Conservation (phyloP, 805 yeast genomes). For the Ogataea trehaloabstinens region DNA sequence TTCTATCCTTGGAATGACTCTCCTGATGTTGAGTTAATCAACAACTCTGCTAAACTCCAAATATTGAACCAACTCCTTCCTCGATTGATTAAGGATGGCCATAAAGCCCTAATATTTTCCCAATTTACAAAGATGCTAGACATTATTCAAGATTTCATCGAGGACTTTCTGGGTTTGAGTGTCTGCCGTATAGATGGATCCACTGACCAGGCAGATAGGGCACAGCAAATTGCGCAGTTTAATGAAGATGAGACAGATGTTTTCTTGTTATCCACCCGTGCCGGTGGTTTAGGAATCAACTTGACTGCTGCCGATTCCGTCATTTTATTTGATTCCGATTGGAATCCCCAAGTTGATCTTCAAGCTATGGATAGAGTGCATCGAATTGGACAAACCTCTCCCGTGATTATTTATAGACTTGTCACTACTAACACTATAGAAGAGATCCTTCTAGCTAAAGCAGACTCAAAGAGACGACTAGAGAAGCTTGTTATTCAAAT, state of each 20-base stretch:
- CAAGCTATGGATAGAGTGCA: constrained; percentile 97
- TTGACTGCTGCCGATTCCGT: constrained; percentile 87
- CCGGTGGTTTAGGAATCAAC: constrained; percentile 94
- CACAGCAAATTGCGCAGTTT: constrained; percentile 58
- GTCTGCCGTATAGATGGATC: constrained; percentile 76
- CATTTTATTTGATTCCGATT: constrained; percentile 85
- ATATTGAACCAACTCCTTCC: constrained; percentile 63
- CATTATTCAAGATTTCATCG: constrained; percentile 70
- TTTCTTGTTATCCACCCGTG: constrained; percentile 82
- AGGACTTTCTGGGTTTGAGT: constrained; percentile 39
- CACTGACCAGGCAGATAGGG: constrained; percentile 62
- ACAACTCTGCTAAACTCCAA: constrained; percentile 70
- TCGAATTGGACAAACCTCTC: constrained; percentile 84
- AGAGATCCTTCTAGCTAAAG: constrained; percentile 73
- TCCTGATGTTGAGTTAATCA: constrained; percentile 38
- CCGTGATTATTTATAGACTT: constrained; percentile 78
- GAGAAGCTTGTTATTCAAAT: constrained; percentile 72
- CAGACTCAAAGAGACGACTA: constrained; percentile 74
- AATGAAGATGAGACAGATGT: constrained; percentile 36
- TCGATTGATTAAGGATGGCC: constrained; percentile 42
- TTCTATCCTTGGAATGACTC: constrained; percentile 72
- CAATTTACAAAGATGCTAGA: constrained; percentile 88
- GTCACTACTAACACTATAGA: constrained; percentile 79
- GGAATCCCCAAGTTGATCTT: constrained; percentile 96
- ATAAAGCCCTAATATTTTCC: constrained; percentile 77